Evolutionary conservation across 305 asterid genomes (phyloP).

Genomic region (Fraxinus dipetala): DNA sequence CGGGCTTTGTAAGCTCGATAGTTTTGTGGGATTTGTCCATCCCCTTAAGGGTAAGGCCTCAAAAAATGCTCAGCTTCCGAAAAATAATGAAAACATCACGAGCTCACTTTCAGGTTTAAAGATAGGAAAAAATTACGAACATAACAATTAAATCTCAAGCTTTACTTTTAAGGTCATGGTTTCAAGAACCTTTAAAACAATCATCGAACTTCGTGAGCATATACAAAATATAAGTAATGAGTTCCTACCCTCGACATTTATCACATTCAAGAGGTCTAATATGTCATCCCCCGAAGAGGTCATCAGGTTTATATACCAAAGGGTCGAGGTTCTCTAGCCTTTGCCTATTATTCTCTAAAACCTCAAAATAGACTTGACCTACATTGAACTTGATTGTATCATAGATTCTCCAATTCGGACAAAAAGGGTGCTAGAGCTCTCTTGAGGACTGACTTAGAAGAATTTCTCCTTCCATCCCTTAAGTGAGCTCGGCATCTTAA

Average conservation of each 20-base stretch:
- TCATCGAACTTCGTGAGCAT: not conserved
- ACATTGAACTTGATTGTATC: not conserved
- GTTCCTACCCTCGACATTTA: not conserved
- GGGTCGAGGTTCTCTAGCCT: not conserved
- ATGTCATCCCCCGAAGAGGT: not conserved
- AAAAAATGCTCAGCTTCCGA: too few species aligned
- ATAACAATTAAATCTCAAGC: not conserved
- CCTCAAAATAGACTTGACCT: not conserved
- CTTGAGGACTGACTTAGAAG: not conserved
- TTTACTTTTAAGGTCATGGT: not conserved
- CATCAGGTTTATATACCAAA: not conserved
- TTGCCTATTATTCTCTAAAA: not conserved
- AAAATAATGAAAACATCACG: not conserved
- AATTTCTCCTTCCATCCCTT: not conserved
- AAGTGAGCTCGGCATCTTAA: not conserved
- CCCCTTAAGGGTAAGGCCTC: not conserved
- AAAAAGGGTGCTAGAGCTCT: not conserved
- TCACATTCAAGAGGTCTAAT: not conserved
- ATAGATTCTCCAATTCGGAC: not conserved
- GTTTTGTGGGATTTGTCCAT: not conserved
- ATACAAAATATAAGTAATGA: too few species aligned
- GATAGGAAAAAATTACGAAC: not conserved
- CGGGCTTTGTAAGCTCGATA: not conserved
- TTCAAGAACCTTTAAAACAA: not conserved
- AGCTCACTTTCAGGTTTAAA: not conserved